These are phyloP conservation scores for Hemisphaericaspora lyxosophila DNA, from an alignment of 1,139 yeast genomes.

Conservation along the genomic window DNA sequence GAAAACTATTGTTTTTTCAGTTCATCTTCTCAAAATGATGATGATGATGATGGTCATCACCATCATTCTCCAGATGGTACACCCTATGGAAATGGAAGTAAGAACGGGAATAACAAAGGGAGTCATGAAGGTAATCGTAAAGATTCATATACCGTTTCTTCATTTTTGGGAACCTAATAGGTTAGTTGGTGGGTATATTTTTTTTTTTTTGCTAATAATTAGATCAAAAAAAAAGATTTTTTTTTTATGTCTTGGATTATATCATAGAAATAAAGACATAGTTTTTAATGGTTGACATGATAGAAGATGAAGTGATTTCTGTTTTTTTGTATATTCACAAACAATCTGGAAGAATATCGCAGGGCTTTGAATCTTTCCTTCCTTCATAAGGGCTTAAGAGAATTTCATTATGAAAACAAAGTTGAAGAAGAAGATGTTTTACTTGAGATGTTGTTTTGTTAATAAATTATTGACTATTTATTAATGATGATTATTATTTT, in stretches of 20 bases:
- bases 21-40: constrained; percentile 9
- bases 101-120: constrained; percentile 4
- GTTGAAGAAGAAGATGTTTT: no score
- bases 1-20: constrained; percentile 70
- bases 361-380: constrained; percentile 1
- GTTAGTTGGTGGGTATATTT: no score
- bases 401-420: no score
- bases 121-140: constrained; percentile 7
- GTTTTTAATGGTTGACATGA: no score
- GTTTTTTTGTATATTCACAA: background rate
- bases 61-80: constrained; percentile 7
- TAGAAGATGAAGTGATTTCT: no score
- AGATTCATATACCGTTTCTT: constrained; percentile 25
- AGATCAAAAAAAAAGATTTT: no score
- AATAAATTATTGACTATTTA: no score
- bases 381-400: no score
- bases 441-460: no score
- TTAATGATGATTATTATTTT: no score
- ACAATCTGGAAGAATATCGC: background rate
- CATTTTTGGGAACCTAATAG: constrained; percentile 27
- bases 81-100: background rate
- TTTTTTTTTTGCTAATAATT: background rate
- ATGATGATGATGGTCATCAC: no score
- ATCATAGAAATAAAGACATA: background rate
- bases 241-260: no score